Base-by-base conservation (phyloP, 139 green algal genomes). In the Chlamydomonas eustigma region DNA sequence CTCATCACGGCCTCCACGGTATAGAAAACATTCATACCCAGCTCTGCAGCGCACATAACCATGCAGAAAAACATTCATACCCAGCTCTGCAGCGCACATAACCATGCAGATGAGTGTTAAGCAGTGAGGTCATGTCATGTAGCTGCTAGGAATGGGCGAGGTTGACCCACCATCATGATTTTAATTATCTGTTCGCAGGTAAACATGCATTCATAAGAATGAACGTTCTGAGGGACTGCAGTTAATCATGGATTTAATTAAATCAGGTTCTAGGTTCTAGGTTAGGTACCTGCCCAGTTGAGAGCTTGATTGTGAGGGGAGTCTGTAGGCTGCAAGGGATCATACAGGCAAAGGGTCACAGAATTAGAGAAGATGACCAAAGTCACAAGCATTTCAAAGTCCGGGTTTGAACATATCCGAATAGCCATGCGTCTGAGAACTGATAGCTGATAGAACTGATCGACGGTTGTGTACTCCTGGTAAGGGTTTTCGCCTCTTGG, bases 341-440 rank as follows among this genome's bases (percentile, higher is more conserved):
- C 52, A 71, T 85, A 90, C 44, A 89, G 25, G 6, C 82, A 83
- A 63, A 94, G 79, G 3, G 82, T 88, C 64, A 93, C 73, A 75
- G 88, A 93, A 86, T 94, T 94, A 51, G 76, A 86, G 51, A 91
- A 87, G 71, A 94, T 91, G 50, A 93, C 73, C 12, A 89, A 50
- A 3, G 91, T 85, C 0, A 89, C 83, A 6, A 86, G 38, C 37
- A 89, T 74, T 79, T 93, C 87, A 76, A 93, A 93, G 75, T 93
- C 85, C 1, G 86, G 77, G 63, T 39, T 50, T 33, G 22, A 72
- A 4, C 8, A 38, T 4, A 39, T 5, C 3, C 32, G 65, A 34
- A 72, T 39, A 6, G 33, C 32, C 5, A 31, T 12, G 3, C 31
- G 65, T 12, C 65, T 33, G 3, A 22, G 8, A 22, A 4, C 4